These are phyloP conservation scores for Sonneratia alba DNA, from an alignment of 345 rosid species.

Conservation along the genomic window DNA sequence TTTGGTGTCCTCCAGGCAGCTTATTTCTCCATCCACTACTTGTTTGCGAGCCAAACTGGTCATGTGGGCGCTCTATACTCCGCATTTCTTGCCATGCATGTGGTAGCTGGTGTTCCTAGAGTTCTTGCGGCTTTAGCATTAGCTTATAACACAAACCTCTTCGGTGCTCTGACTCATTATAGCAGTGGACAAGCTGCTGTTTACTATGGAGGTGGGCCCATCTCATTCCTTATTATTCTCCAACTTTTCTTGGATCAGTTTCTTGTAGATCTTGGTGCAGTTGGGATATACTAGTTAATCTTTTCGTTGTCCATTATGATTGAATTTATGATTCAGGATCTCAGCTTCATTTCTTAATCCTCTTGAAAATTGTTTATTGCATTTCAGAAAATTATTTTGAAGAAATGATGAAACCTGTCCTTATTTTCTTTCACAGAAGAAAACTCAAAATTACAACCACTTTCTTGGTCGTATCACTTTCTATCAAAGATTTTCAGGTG, in stretches of 20 bases:
- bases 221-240: conserved; percentile 1
- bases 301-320: background rate
- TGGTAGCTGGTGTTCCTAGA: conserved; percentile 86
- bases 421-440: background rate
- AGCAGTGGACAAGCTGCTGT: conserved; percentile 99
- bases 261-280: background rate
- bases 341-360: background rate
- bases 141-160: conserved; percentile 86
- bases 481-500: background rate
- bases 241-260: background rate
- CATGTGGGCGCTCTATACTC: conserved; percentile 92
- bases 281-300: background rate
- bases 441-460: background rate
- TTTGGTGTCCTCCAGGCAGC: conserved; percentile 85
- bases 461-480: background rate
- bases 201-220: conserved; percentile 73
- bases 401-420: too few species aligned
- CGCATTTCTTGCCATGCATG: conserved; percentile 95
- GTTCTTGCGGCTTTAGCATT: conserved; percentile 71
- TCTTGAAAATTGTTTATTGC: too few species aligned
- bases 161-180: conserved; percentile 92
- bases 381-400: too few species aligned
- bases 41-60: conserved; percentile 95
- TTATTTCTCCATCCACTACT: conserved; percentile 84
- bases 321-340: background rate